Conservation (phyloP, 306 rosid species). For the Senna tora region DNA sequence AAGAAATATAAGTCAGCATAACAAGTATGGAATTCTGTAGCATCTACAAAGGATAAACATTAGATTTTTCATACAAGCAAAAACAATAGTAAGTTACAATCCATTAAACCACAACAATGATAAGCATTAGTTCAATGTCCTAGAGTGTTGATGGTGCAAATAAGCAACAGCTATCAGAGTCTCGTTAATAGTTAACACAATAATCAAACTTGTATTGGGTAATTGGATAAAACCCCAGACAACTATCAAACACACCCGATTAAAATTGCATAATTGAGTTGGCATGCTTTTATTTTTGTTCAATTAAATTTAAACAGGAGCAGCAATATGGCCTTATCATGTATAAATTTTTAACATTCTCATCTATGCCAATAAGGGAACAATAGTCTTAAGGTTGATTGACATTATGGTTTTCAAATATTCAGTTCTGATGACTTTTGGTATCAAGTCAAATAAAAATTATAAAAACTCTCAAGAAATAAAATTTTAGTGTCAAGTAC, state of each 20-base stretch:
- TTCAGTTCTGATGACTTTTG: neutral
- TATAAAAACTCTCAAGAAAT: neutral
- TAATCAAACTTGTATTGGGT: neutral
- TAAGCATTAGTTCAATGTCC: neutral
- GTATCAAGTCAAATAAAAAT: neutral
- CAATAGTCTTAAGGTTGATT: too few species aligned
- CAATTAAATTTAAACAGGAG: neutral
- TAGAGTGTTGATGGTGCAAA: constrained; percentile 6
- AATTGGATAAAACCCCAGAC: constrained; percentile 11
- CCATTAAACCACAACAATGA: neutral
- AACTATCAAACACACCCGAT: too few species aligned
- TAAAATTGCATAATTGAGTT: too few species aligned
- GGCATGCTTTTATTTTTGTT: neutral
- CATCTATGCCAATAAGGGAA: neutral
- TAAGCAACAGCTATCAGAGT: constrained; percentile 11
- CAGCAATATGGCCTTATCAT: neutral
- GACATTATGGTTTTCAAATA: neutral
- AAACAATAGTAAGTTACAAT: neutral
- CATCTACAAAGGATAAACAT: neutral
- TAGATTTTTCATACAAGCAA: neutral
- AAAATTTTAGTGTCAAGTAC: neutral
- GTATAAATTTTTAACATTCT: neutral
- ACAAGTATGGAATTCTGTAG: neutral
- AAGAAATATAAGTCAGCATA: constrained; percentile 20
- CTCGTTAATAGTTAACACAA: neutral